Conservation (phyloP, 2,329 filamentous ascomycete genomes). For the Ophiostoma populinum region DNA sequence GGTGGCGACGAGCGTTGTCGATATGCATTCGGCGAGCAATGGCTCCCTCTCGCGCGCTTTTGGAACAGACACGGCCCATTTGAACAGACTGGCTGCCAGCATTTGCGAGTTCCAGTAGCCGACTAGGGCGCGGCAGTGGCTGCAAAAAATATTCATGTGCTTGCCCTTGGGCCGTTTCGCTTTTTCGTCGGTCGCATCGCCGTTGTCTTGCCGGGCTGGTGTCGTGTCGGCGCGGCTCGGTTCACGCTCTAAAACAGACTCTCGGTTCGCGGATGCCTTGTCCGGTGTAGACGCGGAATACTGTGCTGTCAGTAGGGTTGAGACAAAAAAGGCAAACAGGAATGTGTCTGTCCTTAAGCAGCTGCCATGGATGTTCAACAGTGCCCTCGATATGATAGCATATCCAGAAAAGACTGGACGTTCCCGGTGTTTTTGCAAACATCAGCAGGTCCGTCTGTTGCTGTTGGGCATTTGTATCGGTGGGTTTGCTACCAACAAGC, state of each 20-base stretch:
- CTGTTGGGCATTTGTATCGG: conserved; percentile 56
- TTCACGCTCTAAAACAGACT: conserved; percentile 11
- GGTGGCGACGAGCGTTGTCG: conserved; percentile 33
- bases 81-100: conserved; percentile 33
- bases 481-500: conserved; percentile 37
- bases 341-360: conserved; percentile 33
- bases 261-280: conserved; percentile 14
- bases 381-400: background rate
- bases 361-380: conserved; percentile 22
- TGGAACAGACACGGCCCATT: conserved; percentile 24
- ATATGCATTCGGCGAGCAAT: conserved; percentile 31
- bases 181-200: background rate
- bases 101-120: conserved; percentile 30
- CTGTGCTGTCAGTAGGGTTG: conserved; percentile 14
- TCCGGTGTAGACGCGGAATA: conserved; percentile 20
- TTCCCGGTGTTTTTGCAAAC: background rate
- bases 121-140: conserved; percentile 25
- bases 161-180: background rate
- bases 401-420: background rate
- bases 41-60: conserved; percentile 5
- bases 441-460: conserved; percentile 15
- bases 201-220: background rate
- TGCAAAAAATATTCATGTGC: conserved; percentile 26
- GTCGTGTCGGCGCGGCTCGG: conserved; percentile 1
- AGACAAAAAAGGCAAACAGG: conserved; percentile 7